Percentiles rank a stretch among this genome's conserved stretches.
These are phyloP conservation scores for Saccharomycopsis lassenensis DNA, from an alignment of 805 yeast species.

Conservation along the genomic window DNA sequence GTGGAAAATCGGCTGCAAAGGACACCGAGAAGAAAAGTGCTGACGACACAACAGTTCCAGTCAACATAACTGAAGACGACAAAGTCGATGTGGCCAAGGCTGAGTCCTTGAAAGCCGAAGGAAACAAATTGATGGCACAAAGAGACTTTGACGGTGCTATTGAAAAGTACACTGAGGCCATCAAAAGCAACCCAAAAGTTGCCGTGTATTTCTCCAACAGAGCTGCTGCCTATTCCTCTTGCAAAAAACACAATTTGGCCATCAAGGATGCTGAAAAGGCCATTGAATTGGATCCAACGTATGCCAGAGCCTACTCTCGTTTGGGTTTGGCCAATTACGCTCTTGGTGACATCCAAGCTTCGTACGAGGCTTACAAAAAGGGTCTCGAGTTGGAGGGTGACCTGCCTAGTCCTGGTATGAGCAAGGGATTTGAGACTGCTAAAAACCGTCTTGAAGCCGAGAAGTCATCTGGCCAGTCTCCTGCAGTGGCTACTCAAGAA, in stretches of 20 bases:
- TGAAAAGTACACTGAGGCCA: conserved; percentile 71
- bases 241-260: conserved; percentile 64
- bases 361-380: conserved; percentile 80
- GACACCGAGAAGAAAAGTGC: too few relatives aligned
- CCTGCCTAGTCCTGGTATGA: conserved; percentile 78
- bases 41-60: conserved; percentile 28
- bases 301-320: conserved; percentile 90
- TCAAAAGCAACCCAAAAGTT: conserved; percentile 53
- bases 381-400: conserved; percentile 87
- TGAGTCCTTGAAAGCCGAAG: conserved; percentile 75
- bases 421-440: conserved; percentile 88
- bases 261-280: conserved; percentile 78
- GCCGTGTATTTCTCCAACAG: conserved; percentile 86
- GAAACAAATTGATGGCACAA: conserved; percentile 83
- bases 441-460: conserved; percentile 78
- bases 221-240: conserved; percentile 90
- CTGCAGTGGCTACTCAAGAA: conserved; percentile 20
- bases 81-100: conserved; percentile 58
- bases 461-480: conserved; percentile 19
- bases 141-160: conserved; percentile 65
- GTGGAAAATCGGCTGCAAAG: conserved; percentile 13
- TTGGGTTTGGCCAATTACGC: conserved; percentile 91
- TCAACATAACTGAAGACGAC: conserved; percentile 29
- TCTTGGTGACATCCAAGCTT: conserved; percentile 82
- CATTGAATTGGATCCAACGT: conserved; percentile 62